phyloP scores from a whole-genome alignment of 176 grass and related monocot species.

The Triticum monococcum region DNA sequence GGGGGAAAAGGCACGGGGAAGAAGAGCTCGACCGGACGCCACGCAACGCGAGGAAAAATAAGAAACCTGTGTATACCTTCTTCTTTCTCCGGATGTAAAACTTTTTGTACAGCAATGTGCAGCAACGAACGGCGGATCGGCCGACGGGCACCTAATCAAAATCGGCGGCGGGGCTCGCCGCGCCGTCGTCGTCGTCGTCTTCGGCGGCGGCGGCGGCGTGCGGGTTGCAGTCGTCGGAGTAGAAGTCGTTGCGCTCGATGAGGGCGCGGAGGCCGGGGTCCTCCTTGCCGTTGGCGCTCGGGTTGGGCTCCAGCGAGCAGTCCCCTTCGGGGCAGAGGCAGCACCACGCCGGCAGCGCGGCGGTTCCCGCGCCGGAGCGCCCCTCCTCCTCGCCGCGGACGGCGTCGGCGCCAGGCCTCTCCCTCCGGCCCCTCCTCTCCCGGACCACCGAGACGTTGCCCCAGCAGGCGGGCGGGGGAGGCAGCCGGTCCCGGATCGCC shows the following conservation, averaged over 20 bases:
- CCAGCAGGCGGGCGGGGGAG: slow-evolving; percentile 38
- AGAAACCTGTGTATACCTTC: background rate
- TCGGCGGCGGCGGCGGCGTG: slow-evolving; percentile 10
- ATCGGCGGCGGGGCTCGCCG: background rate
- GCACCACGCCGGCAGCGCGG: slow-evolving; percentile 32
- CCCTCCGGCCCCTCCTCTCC: slow-evolving; percentile 27
- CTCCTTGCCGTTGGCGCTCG: slow-evolving; percentile 57
- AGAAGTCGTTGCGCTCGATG: slow-evolving; percentile 53
- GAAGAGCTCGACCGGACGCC: background rate
- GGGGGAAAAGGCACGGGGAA: background rate
- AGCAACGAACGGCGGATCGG: background rate
- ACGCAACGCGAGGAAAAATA: background rate
- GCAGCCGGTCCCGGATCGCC: slow-evolving; percentile 37
- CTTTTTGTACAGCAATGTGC: background rate
- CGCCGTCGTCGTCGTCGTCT: background rate
- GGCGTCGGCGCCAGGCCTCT: background rate
- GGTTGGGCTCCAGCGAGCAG: slow-evolving; percentile 47
- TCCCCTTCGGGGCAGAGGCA: slow-evolving; percentile 42
- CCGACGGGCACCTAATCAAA: slow-evolving; percentile 15
- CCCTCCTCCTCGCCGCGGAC: background rate
- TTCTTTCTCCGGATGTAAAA: background rate
- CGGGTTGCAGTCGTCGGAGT: slow-evolving; percentile 54
- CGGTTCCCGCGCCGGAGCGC: background rate
- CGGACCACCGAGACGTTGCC: slow-evolving; percentile 22
- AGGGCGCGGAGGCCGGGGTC: slow-evolving; percentile 34